phyloP scores from a whole-genome alignment of 2,329 filamentous ascomycete genomes.

The Ophiostoma novo-ulmi region DNA sequence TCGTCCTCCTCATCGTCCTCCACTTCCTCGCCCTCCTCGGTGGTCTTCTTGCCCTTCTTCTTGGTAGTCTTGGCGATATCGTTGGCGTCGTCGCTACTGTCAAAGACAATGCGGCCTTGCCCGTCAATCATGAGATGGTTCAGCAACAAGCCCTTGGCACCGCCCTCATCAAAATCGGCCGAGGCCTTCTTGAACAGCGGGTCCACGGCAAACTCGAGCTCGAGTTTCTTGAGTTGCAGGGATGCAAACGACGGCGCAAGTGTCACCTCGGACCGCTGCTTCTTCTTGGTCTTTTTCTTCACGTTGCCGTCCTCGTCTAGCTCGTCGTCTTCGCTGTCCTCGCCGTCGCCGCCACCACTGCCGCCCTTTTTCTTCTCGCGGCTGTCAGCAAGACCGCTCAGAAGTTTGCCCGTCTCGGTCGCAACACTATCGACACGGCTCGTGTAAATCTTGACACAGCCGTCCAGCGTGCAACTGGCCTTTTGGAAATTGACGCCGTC shows the following conservation, averaged over 20 bases:
- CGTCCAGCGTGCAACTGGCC: conserved; percentile 93
- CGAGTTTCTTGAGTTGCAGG: conserved; percentile 92
- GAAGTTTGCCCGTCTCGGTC: conserved; percentile 89
- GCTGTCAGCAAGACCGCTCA: conserved; percentile 89
- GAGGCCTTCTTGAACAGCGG: conserved; percentile 99
- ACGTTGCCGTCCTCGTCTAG: conserved; percentile 44
- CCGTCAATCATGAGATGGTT: conserved; percentile 96
- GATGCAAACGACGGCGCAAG: conserved; percentile 82
- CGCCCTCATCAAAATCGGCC: conserved; percentile 96
- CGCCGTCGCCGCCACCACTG: conserved; percentile 59
- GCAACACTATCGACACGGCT: conserved; percentile 97
- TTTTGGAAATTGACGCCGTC: conserved; percentile 98
- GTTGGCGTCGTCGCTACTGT: conserved; percentile 57
- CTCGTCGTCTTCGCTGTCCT: conserved; percentile 58
- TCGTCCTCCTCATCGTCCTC: conserved; percentile 38
- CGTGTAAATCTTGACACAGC: conserved; percentile 98
- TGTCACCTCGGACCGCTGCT: conserved; percentile 82
- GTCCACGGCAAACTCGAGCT: conserved; percentile 93
- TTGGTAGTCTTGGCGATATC: conserved; percentile 33
- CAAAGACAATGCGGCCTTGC: conserved; percentile 90
- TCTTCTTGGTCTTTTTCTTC: conserved; percentile 64
- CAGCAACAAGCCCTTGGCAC: conserved; percentile 86
- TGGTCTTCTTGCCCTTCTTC: conserved; percentile 30
- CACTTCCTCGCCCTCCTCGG: conserved; percentile 35
- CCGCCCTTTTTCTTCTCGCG: conserved; percentile 69